Conservation (phyloP, 208 protist species). For the Leishmania arabica region DNA sequence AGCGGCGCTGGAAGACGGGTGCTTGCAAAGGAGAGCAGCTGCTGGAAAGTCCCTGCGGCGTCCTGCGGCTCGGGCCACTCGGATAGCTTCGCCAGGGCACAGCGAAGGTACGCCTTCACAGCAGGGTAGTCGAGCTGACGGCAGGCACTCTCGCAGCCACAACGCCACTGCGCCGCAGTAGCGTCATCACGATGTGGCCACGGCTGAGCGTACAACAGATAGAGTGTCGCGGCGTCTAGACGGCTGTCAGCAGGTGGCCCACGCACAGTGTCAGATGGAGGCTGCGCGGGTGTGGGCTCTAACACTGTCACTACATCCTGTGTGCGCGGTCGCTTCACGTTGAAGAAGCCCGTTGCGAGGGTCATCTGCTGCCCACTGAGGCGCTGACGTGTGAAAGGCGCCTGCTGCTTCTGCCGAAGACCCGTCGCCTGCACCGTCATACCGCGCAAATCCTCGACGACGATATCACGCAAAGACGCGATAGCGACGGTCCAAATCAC, state of each 20-base stretch:
- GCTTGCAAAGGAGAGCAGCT: constrained; percentile 20
- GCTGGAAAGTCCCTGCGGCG: constrained; percentile 18
- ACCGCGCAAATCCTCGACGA: constrained; percentile 79
- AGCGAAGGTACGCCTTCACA: constrained; percentile 60
- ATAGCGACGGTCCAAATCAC: constrained; percentile 73
- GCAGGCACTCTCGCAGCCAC: constrained; percentile 33
- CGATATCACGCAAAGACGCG: constrained; percentile 46
- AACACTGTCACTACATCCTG: constrained; percentile 20
- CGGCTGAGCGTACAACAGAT: constrained; percentile 1
- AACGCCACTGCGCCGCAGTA: constrained; percentile 37
- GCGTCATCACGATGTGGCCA: constrained; percentile 15
- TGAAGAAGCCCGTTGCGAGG: constrained; percentile 59
- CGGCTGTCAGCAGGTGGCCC: neutral
- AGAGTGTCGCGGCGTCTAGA: constrained; percentile 2
- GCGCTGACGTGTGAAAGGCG: constrained; percentile 17
- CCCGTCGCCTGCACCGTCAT: constrained; percentile 82
- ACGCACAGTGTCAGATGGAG: neutral
- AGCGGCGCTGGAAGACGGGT: constrained; percentile 20
- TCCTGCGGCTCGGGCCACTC: neutral
- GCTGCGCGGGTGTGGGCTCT: constrained; percentile 17
- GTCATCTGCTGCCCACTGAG: constrained; percentile 48
- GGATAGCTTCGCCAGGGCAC: constrained; percentile 35
- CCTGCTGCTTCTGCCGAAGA: constrained; percentile 34
- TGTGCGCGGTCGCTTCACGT: constrained; percentile 26
- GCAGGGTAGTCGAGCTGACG: constrained; percentile 44